Base-by-base conservation (phyloP, 768 basidiomycete species). In the Lentinus brumalis region DNA sequence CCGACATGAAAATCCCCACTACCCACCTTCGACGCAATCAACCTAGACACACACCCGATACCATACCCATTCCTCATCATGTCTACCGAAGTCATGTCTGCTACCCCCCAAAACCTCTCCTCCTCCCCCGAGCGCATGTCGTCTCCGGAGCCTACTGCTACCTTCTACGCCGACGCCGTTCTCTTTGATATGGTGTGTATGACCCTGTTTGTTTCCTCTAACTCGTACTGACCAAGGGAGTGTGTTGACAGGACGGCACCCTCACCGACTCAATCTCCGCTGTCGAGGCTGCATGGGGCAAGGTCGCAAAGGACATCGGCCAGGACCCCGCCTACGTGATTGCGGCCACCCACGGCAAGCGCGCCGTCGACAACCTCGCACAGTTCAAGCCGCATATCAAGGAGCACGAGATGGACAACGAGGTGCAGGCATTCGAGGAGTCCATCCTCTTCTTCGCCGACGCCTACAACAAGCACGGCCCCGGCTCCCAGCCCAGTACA, bases 341-440 rank as follows among this genome's bases (percentile, higher is more conserved):
- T 68, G 85, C 84, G 10, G 85, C 86, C 41, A 90, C 88, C n/a
- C 89, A 91, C 71, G 89, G 89, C 68, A 86, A 88, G 69, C 86
- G 89, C 61, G 89, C 88, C 11, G 78, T 88, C 68, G 89, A 91
- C 76, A 91, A 91, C 74, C 83, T 90, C 64, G 71, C 80, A 4
- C 77, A 79, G 51, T 85, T 86, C 77, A 85, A 83, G 67, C 86
- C 86, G 0, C 70, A 79, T 35, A 82, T 87, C 66, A 77, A 78
- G 64, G 49, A 68, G 21, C 78, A 85, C 71, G 81, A 86, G 71
- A 82, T 87, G 78, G 83, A 84, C 66, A 72, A 63, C 32, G 85
- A 83, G 60, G 85, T 87, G 3, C 74, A 78, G n/a, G 76, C 76
- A 21, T 89, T 89, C 63, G 88, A 89, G 70, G 77, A 84, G 65